These are phyloP conservation scores for Phalaenopsis hybrid DNA, from an alignment of 116 monocot species.

Conservation along the genomic window DNA sequence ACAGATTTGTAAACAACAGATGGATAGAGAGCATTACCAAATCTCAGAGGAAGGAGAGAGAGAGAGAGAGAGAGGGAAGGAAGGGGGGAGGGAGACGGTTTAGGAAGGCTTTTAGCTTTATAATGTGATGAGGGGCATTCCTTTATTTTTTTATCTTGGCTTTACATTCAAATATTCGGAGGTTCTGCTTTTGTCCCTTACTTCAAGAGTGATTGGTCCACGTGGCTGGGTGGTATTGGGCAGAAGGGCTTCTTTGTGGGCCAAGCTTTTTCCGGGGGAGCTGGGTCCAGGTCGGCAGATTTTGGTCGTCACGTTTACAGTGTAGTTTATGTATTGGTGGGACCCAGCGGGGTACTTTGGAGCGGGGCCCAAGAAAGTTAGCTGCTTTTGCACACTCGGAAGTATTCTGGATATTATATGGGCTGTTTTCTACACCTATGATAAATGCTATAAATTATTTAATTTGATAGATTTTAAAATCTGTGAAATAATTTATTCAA, in stretches of 20 bases:
- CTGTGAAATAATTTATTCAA: too few relatives aligned
- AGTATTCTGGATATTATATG: too few relatives aligned
- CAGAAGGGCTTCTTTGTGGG: conserved; percentile 1
- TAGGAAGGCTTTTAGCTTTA: conserved; percentile 25
- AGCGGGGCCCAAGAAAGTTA: conserved; percentile 2
- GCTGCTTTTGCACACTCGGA: background rate
- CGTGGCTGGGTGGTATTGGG: conserved; percentile 14
- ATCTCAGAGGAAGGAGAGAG: conserved; percentile 11
- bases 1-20: background rate
- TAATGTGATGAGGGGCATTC: background rate
- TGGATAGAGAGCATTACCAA: background rate
- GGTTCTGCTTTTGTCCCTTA: conserved; percentile 24
- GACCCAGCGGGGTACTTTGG: background rate
- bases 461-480: too few relatives aligned
- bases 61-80: conserved; percentile 8
- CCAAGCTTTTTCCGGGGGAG: conserved; percentile 13
- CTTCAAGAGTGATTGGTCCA: background rate
- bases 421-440: too few relatives aligned
- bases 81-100: conserved; percentile 16
- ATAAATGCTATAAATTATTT: too few relatives aligned
- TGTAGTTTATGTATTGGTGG: background rate
- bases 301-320: conserved; percentile 16
- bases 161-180: conserved; percentile 36
- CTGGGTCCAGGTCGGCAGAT: background rate
- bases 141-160: conserved; percentile 3